These are phyloP conservation scores for Papilionanthe hybrid DNA, from an alignment of 116 monocot species.

Conservation along the genomic window DNA sequence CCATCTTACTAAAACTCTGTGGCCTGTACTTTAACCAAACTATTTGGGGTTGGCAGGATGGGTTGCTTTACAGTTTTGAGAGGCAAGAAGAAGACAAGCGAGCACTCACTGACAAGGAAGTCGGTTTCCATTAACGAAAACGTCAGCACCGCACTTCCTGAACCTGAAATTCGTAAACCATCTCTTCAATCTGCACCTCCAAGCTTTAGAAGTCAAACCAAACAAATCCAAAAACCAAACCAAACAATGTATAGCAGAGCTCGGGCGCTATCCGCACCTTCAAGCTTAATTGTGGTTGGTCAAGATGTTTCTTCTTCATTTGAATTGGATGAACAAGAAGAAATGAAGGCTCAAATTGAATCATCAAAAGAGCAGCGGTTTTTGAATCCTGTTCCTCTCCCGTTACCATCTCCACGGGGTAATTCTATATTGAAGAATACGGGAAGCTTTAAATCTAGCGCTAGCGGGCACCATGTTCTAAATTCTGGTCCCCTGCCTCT, in stretches of 20 bases:
- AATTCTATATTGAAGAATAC: conserved; percentile 34
- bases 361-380: conserved; percentile 41
- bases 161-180: conserved; percentile 43
- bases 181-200: conserved; percentile 91
- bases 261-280: conserved; percentile 84
- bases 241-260: conserved; percentile 30
- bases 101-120: conserved; percentile 19
- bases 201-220: conserved; percentile 71
- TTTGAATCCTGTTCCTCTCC: conserved; percentile 76
- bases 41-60: conserved; percentile 37
- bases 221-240: conserved; percentile 24
- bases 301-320: conserved; percentile 28
- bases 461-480: conserved; percentile 22
- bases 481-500: conserved; percentile 75
- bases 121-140: conserved; percentile 18
- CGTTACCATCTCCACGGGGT: conserved; percentile 60
- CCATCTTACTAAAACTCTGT: background rate
- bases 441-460: conserved; percentile 75
- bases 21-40: background rate
- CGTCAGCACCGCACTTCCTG: conserved; percentile 39
- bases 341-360: conserved; percentile 27
- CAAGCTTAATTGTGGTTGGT: conserved; percentile 57
- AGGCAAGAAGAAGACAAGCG: conserved; percentile 61
- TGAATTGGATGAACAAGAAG: conserved; percentile 63
- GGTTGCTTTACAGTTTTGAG: conserved; percentile 81